A percentile compares a stretch with the other conserved stretches of the same genome.
These are phyloP conservation scores for Aspergillus panamensis DNA, from an alignment of 495 filamentous ascomycete species.

Conservation along the genomic window DNA sequence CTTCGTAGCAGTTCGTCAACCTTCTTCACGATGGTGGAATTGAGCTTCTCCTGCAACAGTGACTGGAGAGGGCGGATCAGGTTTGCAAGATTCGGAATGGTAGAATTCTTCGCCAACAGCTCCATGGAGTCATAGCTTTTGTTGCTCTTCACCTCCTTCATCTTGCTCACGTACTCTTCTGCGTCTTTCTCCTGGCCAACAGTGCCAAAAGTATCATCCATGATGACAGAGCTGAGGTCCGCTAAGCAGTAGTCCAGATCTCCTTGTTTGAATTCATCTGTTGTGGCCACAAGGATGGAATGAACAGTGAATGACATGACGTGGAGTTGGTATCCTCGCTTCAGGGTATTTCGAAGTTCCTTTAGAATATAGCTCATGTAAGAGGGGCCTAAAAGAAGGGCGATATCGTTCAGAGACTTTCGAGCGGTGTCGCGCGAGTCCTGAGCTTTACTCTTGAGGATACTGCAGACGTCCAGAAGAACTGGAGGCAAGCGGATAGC, in stretches of 20 bases:
- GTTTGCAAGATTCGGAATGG: slow-evolving; percentile 65
- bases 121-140: slow-evolving; percentile 99
- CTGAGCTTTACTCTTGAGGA: slow-evolving; percentile 81
- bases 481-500: slow-evolving; percentile 71
- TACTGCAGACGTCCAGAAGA: slow-evolving; percentile 86
- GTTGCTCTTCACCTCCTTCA: slow-evolving; percentile 96
- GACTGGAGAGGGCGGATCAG: slow-evolving; percentile 73
- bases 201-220: slow-evolving; percentile 97
- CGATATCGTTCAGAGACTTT: slow-evolving; percentile 80
- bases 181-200: slow-evolving; percentile 97
- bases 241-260: slow-evolving; percentile 84
- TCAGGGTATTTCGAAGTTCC: slow-evolving; percentile 77
- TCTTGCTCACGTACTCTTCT: slow-evolving; percentile 88
- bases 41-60: slow-evolving; percentile 77
- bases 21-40: slow-evolving; percentile 73
- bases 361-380: slow-evolving; percentile 93
- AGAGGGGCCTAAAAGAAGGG: slow-evolving; percentile 68
- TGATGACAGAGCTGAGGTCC: slow-evolving; percentile 75
- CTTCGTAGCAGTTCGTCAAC: slow-evolving; percentile 85
- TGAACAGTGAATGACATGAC: slow-evolving; percentile 94
- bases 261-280: slow-evolving; percentile 71
- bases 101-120: slow-evolving; percentile 75
- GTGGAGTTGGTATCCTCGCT: slow-evolving; percentile 86
- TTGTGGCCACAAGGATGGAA: slow-evolving; percentile 75
- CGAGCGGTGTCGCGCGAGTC: slow-evolving; percentile 87